phyloP scores from a whole-genome alignment of 306 rosid species.

The Begonia loranthoides region DNA sequence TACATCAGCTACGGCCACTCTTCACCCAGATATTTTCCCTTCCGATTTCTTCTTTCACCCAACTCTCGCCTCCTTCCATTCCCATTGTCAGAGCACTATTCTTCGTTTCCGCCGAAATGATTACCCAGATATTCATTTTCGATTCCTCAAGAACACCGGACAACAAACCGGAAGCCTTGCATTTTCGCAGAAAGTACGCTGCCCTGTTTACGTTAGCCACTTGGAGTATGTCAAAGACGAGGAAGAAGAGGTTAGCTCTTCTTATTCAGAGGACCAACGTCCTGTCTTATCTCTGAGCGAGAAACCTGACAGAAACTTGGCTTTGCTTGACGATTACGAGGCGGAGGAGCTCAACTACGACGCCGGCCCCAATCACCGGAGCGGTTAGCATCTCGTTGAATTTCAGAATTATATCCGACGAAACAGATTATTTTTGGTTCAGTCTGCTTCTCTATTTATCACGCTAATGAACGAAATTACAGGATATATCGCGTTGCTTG shows the following conservation, averaged over 20 bases:
- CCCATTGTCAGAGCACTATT: not conserved
- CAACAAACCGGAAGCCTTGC: slow-evolving; percentile 13
- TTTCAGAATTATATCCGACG: not conserved
- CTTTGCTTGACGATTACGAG: slow-evolving; percentile 68
- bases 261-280: slow-evolving; percentile 43
- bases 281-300: slow-evolving; percentile 65
- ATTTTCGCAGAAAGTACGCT: slow-evolving; percentile 9
- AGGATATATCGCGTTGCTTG: slow-evolving; percentile 90
- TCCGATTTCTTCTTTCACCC: slow-evolving; percentile 5
- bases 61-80: not conserved
- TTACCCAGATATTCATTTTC: slow-evolving; percentile 9
- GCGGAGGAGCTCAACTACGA: slow-evolving; percentile 49
- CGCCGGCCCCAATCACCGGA: slow-evolving; percentile 44
- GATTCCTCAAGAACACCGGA: slow-evolving; percentile 13
- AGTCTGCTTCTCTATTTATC: slow-evolving; percentile 1
- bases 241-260: slow-evolving; percentile 20
- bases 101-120: slow-evolving; percentile 14
- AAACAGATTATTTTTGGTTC: not conserved
- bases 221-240: slow-evolving; percentile 7
- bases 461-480: slow-evolving; percentile 18
- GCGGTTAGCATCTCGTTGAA: slow-evolving; percentile 34
- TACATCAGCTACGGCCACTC: slow-evolving; percentile 23
- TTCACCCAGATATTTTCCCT: slow-evolving; percentile 14
- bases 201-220: slow-evolving; percentile 12
- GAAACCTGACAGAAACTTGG: slow-evolving; percentile 69